phyloP scores from a whole-genome alignment of 257 asterid genomes.

The Gardenia jasminoides region DNA sequence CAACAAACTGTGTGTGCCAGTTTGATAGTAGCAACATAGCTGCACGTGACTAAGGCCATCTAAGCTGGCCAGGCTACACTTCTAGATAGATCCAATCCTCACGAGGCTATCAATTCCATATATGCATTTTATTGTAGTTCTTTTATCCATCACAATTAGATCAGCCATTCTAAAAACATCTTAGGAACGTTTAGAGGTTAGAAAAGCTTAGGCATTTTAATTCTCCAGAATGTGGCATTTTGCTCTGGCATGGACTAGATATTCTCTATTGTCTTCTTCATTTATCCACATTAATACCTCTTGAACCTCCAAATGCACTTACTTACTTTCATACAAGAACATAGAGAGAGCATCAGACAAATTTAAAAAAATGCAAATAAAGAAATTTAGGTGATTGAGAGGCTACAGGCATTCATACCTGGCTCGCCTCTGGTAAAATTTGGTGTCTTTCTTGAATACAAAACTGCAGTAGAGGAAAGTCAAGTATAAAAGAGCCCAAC shows the following conservation, averaged over 20 bases:
- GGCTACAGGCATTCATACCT: slow-evolving; percentile 40
- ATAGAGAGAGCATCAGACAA: neutral
- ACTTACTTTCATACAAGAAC: neutral
- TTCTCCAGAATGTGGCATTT: neutral
- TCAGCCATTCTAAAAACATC: neutral
- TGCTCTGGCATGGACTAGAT: neutral
- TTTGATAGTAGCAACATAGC: neutral
- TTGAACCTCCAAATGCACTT: neutral
- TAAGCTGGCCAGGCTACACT: neutral
- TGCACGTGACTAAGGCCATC: neutral
- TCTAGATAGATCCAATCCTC: neutral
- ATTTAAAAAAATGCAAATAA: neutral
- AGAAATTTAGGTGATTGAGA: neutral
- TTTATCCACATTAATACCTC: neutral
- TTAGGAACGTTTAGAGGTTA: neutral
- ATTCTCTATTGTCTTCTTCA: neutral
- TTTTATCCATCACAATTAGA: neutral
- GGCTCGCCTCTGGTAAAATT: slow-evolving; percentile 80
- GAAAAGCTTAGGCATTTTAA: neutral
- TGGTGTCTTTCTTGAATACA: slow-evolving; percentile 62
- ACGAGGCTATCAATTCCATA: neutral
- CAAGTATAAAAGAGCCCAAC: neutral
- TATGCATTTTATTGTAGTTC: neutral
- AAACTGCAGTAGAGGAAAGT: slow-evolving; percentile 47
- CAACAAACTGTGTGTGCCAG: neutral